Evolutionary conservation across 768 basidiomycete species (phyloP).

Genomic region (Lepiota subincarnata): DNA sequence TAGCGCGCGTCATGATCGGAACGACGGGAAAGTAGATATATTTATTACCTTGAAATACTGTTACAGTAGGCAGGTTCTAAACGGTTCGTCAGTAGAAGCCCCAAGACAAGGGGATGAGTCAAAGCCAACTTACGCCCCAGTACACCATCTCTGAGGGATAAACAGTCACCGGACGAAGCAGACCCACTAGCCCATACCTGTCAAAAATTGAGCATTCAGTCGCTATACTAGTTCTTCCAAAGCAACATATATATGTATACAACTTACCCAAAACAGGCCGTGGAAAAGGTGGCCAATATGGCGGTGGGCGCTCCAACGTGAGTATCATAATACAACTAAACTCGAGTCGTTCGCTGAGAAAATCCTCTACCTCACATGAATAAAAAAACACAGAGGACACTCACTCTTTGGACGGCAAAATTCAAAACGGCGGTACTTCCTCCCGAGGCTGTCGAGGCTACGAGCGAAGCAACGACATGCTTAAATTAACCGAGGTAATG

Average conservation of each 20-base stretch:
- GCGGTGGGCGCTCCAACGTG: conserved; percentile 52
- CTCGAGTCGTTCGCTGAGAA: neutral
- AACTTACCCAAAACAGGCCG: conserved; percentile 55
- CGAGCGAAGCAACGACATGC: conserved; percentile 55
- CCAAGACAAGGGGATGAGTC: neutral
- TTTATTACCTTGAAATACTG: conserved; percentile 50
- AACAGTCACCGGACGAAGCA: conserved; percentile 54
- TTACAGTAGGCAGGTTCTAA: conserved; percentile 54
- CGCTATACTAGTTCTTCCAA: neutral
- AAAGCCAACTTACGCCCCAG: conserved; percentile 38
- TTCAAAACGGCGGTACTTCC: conserved; percentile 54
- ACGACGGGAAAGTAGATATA: conserved; percentile 16
- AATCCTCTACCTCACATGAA: neutral
- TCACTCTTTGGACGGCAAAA: conserved; percentile 57
- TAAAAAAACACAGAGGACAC: too few relatives aligned
- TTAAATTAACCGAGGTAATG: conserved; percentile 16
- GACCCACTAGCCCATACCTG: conserved; percentile 57
- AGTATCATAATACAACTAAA: conserved; percentile 60
- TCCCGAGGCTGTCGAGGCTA: conserved; percentile 52
- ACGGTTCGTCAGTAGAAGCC: neutral
- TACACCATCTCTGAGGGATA: conserved; percentile 66
- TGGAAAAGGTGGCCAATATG: conserved; percentile 59
- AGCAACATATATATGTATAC: neutral
- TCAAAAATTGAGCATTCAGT: neutral
- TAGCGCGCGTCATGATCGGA: neutral